Base-by-base conservation (phyloP, 73 alveolate genomes). In the Symbiodinium pilosum region DNA sequence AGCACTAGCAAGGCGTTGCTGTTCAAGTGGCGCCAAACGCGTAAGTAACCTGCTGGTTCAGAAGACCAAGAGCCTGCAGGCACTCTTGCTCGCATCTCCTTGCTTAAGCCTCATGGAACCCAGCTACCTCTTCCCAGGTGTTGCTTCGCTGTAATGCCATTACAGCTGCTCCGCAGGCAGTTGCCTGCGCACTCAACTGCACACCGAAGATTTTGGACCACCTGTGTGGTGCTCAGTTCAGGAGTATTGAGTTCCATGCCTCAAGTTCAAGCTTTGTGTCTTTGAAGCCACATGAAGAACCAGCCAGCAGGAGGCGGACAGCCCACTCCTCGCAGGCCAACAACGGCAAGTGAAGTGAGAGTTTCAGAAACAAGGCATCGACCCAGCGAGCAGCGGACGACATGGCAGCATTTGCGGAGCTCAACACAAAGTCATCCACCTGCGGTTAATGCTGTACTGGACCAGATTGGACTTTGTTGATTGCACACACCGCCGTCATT, bases 381-480 rank as follows among this genome's bases (percentile, higher is more conserved):
- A 87, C 94, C 94, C 94, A 87, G 40, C 44, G 94, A 6, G 68
- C 94, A n/a, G 94, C 38, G 85, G 71, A 87, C 28, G 94, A 87
- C 28, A 87, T 54, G 6, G 94, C 54, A 24, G 43, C 52, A 56
- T 54, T 87, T 34, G 94, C 94, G 7, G 94, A 87, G 32, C 94
- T 87, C 43, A 87, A 43, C n/a, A 87, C 94, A 84, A 87, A 87
- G 32, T 87, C 94, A 32, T 87, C 94, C 68, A 87, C 94, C 94
- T 87, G 44, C 73, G 21, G 71, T 30, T 54, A 30, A n/a, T n/a
- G n/a, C n/a, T n/a, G n/a, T n/a, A n/a, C n/a, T n/a, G n/a, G n/a
- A n/a, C n/a, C n/a, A n/a, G n/a, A n/a, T n/a, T n/a, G n/a, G n/a
- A n/a, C n/a, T n/a, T n/a, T n/a, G n/a, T n/a, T n/a, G n/a, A n/a